Evolutionary conservation across 805 yeast genomes (phyloP).

Genomic region (Ogataea minuta): DNA sequence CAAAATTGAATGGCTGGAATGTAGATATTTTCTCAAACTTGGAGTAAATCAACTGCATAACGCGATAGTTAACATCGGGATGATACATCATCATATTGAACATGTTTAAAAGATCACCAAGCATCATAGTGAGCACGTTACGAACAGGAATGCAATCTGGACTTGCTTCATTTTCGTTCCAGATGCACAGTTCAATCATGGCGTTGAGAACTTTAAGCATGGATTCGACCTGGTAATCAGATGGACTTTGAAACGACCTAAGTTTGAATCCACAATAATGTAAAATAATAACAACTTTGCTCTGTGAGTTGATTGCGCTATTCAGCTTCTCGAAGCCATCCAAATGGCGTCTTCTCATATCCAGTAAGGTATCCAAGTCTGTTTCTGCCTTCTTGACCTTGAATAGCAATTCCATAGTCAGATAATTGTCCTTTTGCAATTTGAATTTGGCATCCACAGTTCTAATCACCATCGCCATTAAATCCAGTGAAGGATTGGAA

Average conservation of each 20-base stretch:
- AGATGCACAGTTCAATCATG: constrained; percentile 10
- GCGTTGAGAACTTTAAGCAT: constrained; percentile 14
- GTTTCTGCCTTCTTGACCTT: constrained; percentile 10
- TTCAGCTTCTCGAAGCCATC: constrained; percentile 12
- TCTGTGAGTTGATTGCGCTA: constrained; percentile 8
- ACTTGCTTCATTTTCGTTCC: constrained; percentile 1
- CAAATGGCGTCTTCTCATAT: constrained; percentile 6
- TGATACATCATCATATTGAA: constrained; percentile 16
- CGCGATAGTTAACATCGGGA: constrained; percentile 5
- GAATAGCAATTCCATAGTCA: constrained; percentile 7
- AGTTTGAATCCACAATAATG: constrained; percentile 18
- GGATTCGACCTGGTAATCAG: constrained; percentile 11
- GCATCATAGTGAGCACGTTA: constrained; percentile 8
- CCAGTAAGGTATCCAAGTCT: constrained; percentile 11
- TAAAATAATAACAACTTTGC: constrained; percentile 12
- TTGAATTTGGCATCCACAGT: constrained; percentile 10
- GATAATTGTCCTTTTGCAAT: constrained; percentile 11
- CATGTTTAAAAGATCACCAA: constrained; percentile 13
- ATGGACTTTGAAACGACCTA: constrained; percentile 8
- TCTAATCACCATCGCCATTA: constrained; percentile 5
- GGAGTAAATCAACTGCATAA: constrained; percentile 9
- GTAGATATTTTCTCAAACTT: constrained; percentile 15
- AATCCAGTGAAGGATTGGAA: not conserved
- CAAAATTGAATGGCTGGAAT: constrained; percentile 5
- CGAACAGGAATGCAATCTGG: constrained; percentile 9